A percentile compares a stretch with the other conserved stretches of the same genome.
phyloP scores from a whole-genome alignment of 768 basidiomycete species.

The Kwoniella shandongensis region DNA sequence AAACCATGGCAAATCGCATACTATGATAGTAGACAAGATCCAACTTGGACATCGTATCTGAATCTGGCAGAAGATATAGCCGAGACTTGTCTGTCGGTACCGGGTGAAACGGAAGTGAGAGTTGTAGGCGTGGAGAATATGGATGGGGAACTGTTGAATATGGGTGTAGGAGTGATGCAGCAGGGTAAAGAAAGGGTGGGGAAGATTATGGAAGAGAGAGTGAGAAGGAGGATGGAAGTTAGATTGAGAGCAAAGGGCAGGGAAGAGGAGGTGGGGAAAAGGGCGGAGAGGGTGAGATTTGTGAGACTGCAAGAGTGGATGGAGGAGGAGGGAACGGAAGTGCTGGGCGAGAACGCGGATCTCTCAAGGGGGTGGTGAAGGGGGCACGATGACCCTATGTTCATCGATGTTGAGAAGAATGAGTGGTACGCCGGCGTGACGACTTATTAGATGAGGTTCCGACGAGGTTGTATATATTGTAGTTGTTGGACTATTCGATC shows the following conservation, averaged over 20 bases:
- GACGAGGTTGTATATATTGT: too few relatives aligned
- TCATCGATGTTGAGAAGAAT: too few relatives aligned
- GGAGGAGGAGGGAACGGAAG: background rate
- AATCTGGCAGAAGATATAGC: slow-evolving; percentile 11
- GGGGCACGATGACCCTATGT: too few relatives aligned
- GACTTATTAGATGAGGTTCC: too few relatives aligned
- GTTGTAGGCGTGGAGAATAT: slow-evolving; percentile 14
- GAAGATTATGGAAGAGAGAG: slow-evolving; percentile 6
- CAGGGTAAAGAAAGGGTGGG: background rate
- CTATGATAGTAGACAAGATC: slow-evolving; percentile 5
- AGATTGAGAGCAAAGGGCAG: slow-evolving; percentile 4
- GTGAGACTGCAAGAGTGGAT: slow-evolving; percentile 10
- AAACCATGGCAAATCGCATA: slow-evolving; percentile 17
- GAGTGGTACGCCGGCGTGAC: too few relatives aligned
- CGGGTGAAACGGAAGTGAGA: slow-evolving; percentile 3
- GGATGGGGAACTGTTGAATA: slow-evolving; percentile 15
- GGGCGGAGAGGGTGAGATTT: background rate
- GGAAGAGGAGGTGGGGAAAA: background rate
- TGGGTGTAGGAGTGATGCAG: slow-evolving; percentile 7
- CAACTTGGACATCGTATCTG: slow-evolving; percentile 13
- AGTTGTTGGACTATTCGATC: too few relatives aligned
- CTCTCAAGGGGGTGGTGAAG: too few relatives aligned
- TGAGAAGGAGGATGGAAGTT: slow-evolving; percentile 10
- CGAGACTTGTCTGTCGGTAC: background rate
- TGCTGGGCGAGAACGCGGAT: slow-evolving; percentile 8